Conservation (phyloP, 257 asterid genomes). For the Henckelia pumila region DNA sequence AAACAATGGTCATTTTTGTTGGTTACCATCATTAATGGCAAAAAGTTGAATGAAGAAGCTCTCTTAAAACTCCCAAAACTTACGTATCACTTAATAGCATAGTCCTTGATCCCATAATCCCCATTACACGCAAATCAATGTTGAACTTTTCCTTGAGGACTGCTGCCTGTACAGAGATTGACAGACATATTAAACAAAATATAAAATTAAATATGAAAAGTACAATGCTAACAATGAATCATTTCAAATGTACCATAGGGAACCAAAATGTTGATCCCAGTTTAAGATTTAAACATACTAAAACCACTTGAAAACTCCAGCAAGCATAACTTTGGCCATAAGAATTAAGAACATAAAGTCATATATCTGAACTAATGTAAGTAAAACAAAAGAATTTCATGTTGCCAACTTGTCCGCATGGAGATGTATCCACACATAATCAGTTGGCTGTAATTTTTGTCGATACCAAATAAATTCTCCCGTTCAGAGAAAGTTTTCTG, state of each 20-base stretch:
- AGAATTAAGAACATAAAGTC: not conserved
- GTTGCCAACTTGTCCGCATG: slow-evolving; percentile 2
- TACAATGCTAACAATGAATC: no score
- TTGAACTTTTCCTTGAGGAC: slow-evolving; percentile 89
- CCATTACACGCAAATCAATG: slow-evolving; percentile 96
- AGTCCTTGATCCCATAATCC: slow-evolving; percentile 69
- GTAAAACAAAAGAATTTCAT: not conserved
- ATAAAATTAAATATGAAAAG: not conserved
- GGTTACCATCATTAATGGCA: slow-evolving; percentile 2
- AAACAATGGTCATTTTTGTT: not conserved
- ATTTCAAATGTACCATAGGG: not conserved
- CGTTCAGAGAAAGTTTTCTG: not conserved
- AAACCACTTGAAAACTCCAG: not conserved
- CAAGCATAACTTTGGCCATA: not conserved
- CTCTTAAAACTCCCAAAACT: slow-evolving; percentile 30
- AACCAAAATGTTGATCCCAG: slow-evolving; percentile 19
- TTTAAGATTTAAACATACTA: slow-evolving; percentile 1
- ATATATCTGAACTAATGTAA: not conserved
- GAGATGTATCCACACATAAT: no score
- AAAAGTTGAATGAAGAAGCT: slow-evolving; percentile 12
- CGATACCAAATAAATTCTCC: not conserved
- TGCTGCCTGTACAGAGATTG: slow-evolving; percentile 62
- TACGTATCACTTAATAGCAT: slow-evolving; percentile 86
- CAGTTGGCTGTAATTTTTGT: not conserved
- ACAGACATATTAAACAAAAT: slow-evolving; percentile 17